Evolutionary conservation across 129 eudicot genomes (phyloP).

Genomic region (Pittosporum tobira): DNA sequence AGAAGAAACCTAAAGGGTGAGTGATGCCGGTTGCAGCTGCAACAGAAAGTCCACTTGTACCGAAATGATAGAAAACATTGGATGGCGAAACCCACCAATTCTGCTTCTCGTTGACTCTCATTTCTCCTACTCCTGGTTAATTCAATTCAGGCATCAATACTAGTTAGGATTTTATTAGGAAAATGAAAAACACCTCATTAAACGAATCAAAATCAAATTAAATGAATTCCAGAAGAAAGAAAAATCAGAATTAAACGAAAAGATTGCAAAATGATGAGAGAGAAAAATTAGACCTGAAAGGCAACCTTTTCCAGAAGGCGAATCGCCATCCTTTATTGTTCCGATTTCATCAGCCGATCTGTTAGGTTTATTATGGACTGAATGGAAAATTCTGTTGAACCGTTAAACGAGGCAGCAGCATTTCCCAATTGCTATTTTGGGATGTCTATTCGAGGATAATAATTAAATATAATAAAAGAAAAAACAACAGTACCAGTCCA

Average conservation of each 20-base stretch:
- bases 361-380: too few species aligned
- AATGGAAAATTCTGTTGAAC: too few species aligned
- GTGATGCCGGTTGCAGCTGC: conserved; percentile 88
- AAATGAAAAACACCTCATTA: background rate
- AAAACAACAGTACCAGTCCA: too few species aligned
- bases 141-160: background rate
- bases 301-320: conserved; percentile 21
- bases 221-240: background rate
- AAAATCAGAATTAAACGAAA: background rate
- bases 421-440: too few species aligned
- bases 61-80: conserved; percentile 66
- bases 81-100: conserved; percentile 57
- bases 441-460: too few species aligned
- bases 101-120: conserved; percentile 20
- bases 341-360: conserved; percentile 20
- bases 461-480: too few species aligned
- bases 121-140: conserved; percentile 29
- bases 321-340: conserved; percentile 18
- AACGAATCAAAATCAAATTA: background rate
- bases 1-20: conserved; percentile 81
- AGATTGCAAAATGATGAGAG: conserved; percentile 1
- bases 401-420: too few species aligned
- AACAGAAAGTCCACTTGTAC: conserved; percentile 89
- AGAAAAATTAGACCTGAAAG: conserved; percentile 23
- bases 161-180: too few species aligned